Base-by-base conservation (phyloP, 805 yeast species). In the Monosporozyma aerobia region DNA sequence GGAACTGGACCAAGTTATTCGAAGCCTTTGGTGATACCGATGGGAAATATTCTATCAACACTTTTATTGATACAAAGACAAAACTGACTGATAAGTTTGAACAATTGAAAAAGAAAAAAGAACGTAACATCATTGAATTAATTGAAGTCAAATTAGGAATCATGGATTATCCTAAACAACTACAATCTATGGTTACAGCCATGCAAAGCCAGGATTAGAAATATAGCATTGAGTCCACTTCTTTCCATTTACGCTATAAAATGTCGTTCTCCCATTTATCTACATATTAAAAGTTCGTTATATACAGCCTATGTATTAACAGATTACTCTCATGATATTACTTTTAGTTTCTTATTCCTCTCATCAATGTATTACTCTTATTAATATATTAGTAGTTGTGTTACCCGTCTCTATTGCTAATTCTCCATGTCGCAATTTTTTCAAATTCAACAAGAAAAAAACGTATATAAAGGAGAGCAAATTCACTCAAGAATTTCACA, bases 1-100 rank as follows among this genome's bases (percentile, higher is more conserved):
- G 97, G 96, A 74, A 84, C 56, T 90, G 95, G 95, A 76, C 83
- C 2, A 70, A 79, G 54, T 70, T 87, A 37, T 77, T 87, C 57
- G 74, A 78, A 53, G 77, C 80, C 16, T 85, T 90, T 62, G 90
- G 89, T 13, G 83, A 76, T 57, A 61, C 67, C 14, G 67, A 69
- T 9, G 63, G 68, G 41, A 57, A 60, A 50, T 59, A 61, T 49
- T 55, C 71, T 50, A 64, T 61, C 44, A 68, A 72, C 32, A 57
- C 59, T 27, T 64, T 58, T 44, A 73, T 80, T 29, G 56, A 63
- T n/a, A 68, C 70, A 3, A 65, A 70, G 37, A 66, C 74, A 59
- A 75, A 75, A 51, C 56, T 80, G 53, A 60, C 65, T 40, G 57
- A 58, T 1, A 67, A 75, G 30, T 57, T 79, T 40, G 56, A 63